These are phyloP conservation scores for Betula pendula DNA, from an alignment of 306 rosid genomes.

Conservation along the genomic window DNA sequence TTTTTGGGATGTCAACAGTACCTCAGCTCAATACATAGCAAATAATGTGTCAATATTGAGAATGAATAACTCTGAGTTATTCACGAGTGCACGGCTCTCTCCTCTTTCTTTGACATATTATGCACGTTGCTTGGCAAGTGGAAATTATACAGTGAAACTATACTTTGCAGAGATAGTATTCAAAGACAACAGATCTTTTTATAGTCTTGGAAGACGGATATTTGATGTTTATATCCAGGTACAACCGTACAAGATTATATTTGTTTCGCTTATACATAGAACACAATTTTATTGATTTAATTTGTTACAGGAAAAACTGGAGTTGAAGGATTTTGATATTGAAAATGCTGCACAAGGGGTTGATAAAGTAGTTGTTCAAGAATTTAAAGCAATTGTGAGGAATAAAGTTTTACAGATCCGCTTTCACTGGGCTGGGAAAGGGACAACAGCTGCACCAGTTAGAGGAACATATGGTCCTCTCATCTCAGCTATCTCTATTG, in stretches of 20 bases:
- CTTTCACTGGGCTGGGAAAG: constrained; percentile 73
- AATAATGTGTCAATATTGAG: constrained; percentile 23
- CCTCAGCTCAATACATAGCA: too few species aligned
- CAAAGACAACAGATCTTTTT: constrained; percentile 47
- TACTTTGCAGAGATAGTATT: constrained; percentile 60
- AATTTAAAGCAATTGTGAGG: constrained; percentile 35
- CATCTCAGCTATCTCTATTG: constrained; percentile 61
- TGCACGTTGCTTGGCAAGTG: constrained; percentile 61
- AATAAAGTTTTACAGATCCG: constrained; percentile 42
- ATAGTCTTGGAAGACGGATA: constrained; percentile 57
- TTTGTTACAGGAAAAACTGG: constrained; percentile 41
- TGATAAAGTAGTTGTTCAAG: constrained; percentile 36
- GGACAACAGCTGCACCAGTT: constrained; percentile 47
- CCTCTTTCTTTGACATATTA: constrained; percentile 58
- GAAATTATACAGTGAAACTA: constrained; percentile 55
- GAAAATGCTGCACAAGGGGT: constrained; percentile 31
- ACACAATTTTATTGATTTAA: constrained; percentile 17
- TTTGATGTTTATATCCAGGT: constrained; percentile 72
- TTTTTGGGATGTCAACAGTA: too few species aligned
- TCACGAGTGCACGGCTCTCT: constrained; percentile 48
- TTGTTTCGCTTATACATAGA: not conserved
- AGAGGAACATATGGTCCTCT: constrained; percentile 61
- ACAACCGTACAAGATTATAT: constrained; percentile 19
- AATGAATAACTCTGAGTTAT: constrained; percentile 37
- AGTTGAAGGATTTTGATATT: constrained; percentile 48